A percentile compares a stretch with the other conserved stretches of the same genome.
Evolutionary conservation across 228 moss, liverwort and hornwort genomes (phyloP).

Genomic region (Sphagnum magellanicum): DNA sequence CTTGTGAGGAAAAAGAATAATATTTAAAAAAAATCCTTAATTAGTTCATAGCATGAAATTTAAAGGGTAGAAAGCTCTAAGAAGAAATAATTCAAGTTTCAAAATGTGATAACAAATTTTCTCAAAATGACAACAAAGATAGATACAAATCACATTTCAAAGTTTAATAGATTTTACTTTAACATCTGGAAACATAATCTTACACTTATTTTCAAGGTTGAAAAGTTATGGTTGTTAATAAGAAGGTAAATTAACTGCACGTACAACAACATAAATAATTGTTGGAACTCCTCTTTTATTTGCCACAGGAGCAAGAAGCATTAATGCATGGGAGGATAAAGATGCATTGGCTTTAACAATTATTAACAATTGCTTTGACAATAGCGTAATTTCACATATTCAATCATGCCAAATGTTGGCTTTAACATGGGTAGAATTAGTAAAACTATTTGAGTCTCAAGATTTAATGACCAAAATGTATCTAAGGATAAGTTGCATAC

Average conservation of each 20-base stretch:
- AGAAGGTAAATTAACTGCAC: background rate
- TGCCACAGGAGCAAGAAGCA: background rate
- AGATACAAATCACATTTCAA: background rate
- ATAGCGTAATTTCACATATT: background rate
- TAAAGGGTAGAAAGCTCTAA: too few species aligned
- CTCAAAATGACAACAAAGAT: too few species aligned
- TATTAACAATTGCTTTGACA: background rate
- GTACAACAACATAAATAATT: background rate
- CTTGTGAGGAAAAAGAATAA: too few species aligned
- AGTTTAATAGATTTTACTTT: background rate
- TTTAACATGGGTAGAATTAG: background rate
- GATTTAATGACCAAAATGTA: conserved; percentile 4
- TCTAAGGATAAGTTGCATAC: background rate
- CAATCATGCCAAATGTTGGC: background rate
- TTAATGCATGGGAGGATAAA: background rate
- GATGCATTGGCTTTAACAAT: background rate
- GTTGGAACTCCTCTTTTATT: background rate
- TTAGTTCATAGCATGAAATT: too few species aligned
- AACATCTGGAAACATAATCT: background rate
- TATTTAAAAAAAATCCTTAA: too few species aligned
- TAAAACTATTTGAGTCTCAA: conserved; percentile 1
- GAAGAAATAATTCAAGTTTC: too few species aligned
- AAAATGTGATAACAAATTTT: too few species aligned
- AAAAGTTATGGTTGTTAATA: background rate
- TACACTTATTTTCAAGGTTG: background rate